phyloP scores from a whole-genome alignment of 2,329 filamentous ascomycete species.

The Talaromyces sp. region DNA sequence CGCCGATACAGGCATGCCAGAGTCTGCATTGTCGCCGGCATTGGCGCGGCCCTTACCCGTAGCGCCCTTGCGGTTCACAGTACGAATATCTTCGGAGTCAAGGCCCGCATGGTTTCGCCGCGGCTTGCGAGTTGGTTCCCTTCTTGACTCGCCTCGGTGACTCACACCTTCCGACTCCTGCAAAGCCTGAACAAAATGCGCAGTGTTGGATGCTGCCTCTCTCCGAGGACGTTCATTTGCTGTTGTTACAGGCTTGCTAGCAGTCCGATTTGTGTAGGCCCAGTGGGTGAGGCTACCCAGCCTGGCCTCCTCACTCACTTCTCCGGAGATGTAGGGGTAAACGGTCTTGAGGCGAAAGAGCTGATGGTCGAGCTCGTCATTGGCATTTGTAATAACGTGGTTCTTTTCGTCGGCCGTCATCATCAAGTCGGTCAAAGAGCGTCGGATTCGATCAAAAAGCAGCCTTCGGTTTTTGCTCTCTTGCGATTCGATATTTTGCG shows the following conservation, averaged over 20 bases:
- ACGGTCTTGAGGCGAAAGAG: slow-evolving; percentile 78
- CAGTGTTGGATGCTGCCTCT: slow-evolving; percentile 63
- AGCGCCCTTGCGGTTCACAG: slow-evolving; percentile 50
- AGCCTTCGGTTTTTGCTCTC: slow-evolving; percentile 49
- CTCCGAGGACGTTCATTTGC: slow-evolving; percentile 65
- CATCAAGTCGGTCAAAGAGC: slow-evolving; percentile 76
- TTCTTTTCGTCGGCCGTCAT: slow-evolving; percentile 95
- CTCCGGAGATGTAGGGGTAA: slow-evolving; percentile 76
- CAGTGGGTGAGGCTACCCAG: slow-evolving; percentile 88
- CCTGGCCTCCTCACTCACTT: slow-evolving; percentile 92
- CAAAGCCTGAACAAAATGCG: slow-evolving; percentile 59
- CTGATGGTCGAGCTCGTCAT: slow-evolving; percentile 81
- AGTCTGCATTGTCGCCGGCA: slow-evolving; percentile 11
- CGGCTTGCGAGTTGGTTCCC: slow-evolving; percentile 75
- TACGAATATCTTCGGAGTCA: slow-evolving; percentile 65
- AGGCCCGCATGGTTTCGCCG: slow-evolving; percentile 68
- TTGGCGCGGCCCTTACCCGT: slow-evolving; percentile 45
- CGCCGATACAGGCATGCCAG: slow-evolving; percentile 40
- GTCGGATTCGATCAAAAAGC: slow-evolving; percentile 70
- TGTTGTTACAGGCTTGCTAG: slow-evolving; percentile 52
- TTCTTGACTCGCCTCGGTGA: slow-evolving; percentile 69
- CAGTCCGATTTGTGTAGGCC: slow-evolving; percentile 80
- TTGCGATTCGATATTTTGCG: slow-evolving; percentile 23
- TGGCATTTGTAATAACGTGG: slow-evolving; percentile 88
- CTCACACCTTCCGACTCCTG: slow-evolving; percentile 79